These are phyloP conservation scores for Thermomucor indicae-seudaticae DNA, from an alignment of 371 early-diverging fungal species.

Conservation along the genomic window DNA sequence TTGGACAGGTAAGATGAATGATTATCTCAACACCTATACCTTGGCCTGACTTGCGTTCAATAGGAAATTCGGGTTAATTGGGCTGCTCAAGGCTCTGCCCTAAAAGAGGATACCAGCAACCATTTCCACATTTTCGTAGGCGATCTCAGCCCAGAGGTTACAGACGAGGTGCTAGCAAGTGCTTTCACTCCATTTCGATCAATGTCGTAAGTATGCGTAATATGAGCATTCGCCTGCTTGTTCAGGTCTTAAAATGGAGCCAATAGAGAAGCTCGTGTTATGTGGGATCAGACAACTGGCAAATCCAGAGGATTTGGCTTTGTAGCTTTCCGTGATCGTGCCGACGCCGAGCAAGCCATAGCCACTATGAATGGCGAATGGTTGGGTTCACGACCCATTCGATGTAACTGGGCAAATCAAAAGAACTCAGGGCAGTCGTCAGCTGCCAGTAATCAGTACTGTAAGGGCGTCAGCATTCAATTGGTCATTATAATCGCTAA, in stretches of 20 bases:
- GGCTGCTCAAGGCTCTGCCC: conserved; percentile 37
- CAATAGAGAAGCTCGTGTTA: conserved; percentile 54
- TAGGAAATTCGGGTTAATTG: conserved; percentile 51
- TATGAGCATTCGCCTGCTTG: too few species aligned
- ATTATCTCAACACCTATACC: background rate
- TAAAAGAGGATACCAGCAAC: conserved; percentile 57
- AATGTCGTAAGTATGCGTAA: conserved; percentile 49
- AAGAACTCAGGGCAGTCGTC: conserved; percentile 20
- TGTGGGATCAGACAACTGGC: conserved; percentile 73
- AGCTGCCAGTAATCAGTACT: conserved; percentile 1
- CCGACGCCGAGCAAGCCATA: conserved; percentile 78
- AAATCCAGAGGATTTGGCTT: conserved; percentile 85
- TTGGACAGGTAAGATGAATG: conserved; percentile 49
- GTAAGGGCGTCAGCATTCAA: background rate
- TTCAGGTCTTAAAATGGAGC: background rate
- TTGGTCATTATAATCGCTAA: background rate
- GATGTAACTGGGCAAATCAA: conserved; percentile 72
- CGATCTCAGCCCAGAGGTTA: conserved; percentile 83
- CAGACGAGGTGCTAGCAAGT: conserved; percentile 63
- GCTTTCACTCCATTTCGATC: conserved; percentile 63
- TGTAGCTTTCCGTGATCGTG: conserved; percentile 75
- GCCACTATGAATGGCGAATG: conserved; percentile 85
- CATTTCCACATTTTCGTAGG: conserved; percentile 85
- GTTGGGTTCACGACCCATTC: conserved; percentile 59
- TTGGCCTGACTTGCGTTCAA: background rate